Percentiles rank a stretch among this genome's conserved stretches.
phyloP scores from a whole-genome alignment of 306 rosid species.

The Benincasa hispida region DNA sequence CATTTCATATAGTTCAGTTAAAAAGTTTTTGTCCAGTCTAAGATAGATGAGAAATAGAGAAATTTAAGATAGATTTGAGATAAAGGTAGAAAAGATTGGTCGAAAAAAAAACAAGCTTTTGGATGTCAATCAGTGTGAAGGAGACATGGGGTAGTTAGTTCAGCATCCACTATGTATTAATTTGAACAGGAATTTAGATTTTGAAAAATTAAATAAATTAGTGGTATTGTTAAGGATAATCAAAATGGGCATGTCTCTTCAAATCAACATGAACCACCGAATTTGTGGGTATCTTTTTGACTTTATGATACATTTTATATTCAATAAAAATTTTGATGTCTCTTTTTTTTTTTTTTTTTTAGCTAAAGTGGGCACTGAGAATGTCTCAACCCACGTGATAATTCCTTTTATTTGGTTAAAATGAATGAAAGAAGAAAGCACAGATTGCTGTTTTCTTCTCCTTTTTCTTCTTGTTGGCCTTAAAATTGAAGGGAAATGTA shows the following conservation, averaged over 20 bases:
- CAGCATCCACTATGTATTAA: background rate
- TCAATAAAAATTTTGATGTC: background rate
- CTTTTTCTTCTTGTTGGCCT: background rate
- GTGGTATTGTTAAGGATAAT: background rate
- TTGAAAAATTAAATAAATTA: background rate
- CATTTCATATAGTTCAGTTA: background rate
- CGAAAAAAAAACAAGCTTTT: background rate
- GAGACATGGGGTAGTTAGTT: constrained; percentile 1
- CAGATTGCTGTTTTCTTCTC: background rate
- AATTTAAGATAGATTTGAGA: background rate
- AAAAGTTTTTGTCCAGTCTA: background rate
- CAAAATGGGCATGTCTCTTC: constrained; percentile 14
- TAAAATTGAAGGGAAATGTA: background rate
- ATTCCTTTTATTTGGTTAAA: background rate
- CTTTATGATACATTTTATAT: constrained; percentile 3
- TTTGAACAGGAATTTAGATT: background rate
- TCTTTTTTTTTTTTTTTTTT: no score
- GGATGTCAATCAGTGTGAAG: background rate
- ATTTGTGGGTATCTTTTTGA: constrained; percentile 15
- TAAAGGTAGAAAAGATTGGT: background rate
- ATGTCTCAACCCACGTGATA: constrained; percentile 19
- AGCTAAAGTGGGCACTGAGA: constrained; percentile 16
- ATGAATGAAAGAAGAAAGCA: background rate
- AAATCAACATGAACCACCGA: constrained; percentile 19
- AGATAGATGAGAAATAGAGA: background rate